Conservation (phyloP, 2,329 filamentous ascomycete genomes). For the Celoporthe dispersa region DNA sequence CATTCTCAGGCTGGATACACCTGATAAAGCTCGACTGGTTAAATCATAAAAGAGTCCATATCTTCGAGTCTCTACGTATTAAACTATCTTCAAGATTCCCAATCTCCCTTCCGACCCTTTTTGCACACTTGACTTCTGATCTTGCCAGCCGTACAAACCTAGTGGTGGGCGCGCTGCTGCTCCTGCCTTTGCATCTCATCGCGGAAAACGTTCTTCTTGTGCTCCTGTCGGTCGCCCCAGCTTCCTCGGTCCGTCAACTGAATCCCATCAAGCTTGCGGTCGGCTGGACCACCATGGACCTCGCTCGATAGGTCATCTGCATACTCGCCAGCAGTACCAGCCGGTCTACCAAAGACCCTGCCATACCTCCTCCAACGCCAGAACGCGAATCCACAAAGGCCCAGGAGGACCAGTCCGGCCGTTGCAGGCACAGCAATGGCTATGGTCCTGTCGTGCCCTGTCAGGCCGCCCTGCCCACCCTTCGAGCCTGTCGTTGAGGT, state of each 20-base stretch:
- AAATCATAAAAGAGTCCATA: no score
- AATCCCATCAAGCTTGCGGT: background rate
- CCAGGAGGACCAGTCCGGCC: background rate
- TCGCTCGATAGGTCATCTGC: background rate
- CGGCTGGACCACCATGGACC: background rate
- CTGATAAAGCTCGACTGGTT: no score
- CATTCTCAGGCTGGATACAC: no score
- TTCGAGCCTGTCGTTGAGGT: background rate
- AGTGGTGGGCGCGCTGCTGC: background rate
- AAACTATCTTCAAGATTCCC: background rate
- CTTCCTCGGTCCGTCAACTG: constrained; percentile 5
- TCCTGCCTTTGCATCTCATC: background rate
- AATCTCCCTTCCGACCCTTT: background rate
- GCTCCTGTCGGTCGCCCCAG: background rate
- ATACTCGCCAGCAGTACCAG: no score
- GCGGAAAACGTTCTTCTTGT: constrained; percentile 8
- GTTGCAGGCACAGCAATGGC: background rate
- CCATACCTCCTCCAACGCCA: background rate
- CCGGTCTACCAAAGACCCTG: background rate
- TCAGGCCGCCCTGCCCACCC: background rate
- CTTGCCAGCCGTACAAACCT: background rate
- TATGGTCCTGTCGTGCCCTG: background rate
- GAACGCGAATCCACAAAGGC: background rate
- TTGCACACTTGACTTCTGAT: no score
- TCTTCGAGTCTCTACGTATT: no score